Evolutionary conservation across 495 filamentous ascomycete genomes (phyloP).

Genomic region (Evansstolkia leycettana): DNA sequence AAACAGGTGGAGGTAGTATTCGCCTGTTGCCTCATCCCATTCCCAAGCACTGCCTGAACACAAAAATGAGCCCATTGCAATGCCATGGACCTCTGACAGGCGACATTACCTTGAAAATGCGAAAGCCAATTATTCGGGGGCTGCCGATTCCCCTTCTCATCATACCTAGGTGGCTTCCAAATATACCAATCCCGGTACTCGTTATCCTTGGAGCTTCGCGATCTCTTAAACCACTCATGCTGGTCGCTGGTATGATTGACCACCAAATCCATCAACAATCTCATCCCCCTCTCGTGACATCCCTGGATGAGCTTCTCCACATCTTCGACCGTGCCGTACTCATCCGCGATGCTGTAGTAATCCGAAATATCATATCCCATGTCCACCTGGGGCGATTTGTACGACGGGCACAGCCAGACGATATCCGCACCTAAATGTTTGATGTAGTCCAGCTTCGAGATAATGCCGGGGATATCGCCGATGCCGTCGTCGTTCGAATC

Average conservation of each 20-base stretch:
- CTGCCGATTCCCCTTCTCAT: slow-evolving; percentile 42
- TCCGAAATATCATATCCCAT: slow-evolving; percentile 59
- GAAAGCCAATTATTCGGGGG: slow-evolving; percentile 63
- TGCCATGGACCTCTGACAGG: too few relatives aligned
- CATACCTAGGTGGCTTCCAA: slow-evolving; percentile 50
- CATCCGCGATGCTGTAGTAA: slow-evolving; percentile 48
- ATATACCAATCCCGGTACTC: slow-evolving; percentile 63
- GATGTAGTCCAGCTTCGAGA: slow-evolving; percentile 54
- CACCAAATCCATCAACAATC: slow-evolving; percentile 60
- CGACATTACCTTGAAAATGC: slow-evolving; percentile 43
- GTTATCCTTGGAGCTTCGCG: slow-evolving; percentile 42
- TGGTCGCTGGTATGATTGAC: slow-evolving; percentile 73
- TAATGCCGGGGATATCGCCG: slow-evolving; percentile 56
- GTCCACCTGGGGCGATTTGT: slow-evolving; percentile 50
- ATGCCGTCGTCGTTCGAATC: slow-evolving; percentile 57
- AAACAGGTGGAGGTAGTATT: slow-evolving; percentile 65
- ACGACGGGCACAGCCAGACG: slow-evolving; percentile 58
- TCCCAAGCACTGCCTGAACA: slow-evolving; percentile 52
- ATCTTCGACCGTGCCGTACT: slow-evolving; percentile 51
- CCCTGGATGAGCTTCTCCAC: slow-evolving; percentile 50
- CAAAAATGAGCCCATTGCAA: too few relatives aligned
- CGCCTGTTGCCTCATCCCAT: slow-evolving; percentile 48
- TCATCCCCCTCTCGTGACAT: slow-evolving; percentile 48
- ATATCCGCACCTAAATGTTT: slow-evolving; percentile 49
- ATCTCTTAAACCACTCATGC: slow-evolving; percentile 65